Evolutionary conservation across 352 stramenopile species (phyloP).

Genomic region (Saprolegnia parasitica): DNA sequence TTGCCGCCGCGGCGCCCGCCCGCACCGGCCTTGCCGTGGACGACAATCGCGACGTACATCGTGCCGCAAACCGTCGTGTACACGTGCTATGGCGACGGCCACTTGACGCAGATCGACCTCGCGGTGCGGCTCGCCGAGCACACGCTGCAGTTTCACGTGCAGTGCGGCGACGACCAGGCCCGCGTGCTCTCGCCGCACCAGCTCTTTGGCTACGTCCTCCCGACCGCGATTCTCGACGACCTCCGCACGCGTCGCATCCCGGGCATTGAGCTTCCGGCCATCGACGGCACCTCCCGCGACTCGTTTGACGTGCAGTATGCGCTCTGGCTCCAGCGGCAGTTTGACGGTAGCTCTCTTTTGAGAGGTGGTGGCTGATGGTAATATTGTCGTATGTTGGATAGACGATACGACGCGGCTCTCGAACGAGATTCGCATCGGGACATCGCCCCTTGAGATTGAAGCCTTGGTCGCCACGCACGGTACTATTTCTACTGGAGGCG

Average conservation of each 20-base stretch:
- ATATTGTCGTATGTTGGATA: not conserved
- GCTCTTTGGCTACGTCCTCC: slow-evolving; percentile 74
- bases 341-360: slow-evolving; percentile 42
- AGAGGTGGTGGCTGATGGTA: not conserved
- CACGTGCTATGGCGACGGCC: slow-evolving; percentile 72
- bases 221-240: slow-evolving; percentile 51
- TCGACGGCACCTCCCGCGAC: slow-evolving; percentile 17
- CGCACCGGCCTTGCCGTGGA: not conserved
- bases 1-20: not conserved
- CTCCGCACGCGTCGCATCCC: slow-evolving; percentile 64
- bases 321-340: slow-evolving; percentile 80
- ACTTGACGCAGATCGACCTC: slow-evolving; percentile 80
- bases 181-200: slow-evolving; percentile 63
- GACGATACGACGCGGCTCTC: slow-evolving; percentile 50
- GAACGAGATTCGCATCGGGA: slow-evolving; percentile 28
- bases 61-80: slow-evolving; percentile 36
- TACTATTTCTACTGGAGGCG: too few relatives aligned
- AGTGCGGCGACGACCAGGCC: slow-evolving; percentile 41
- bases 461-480: slow-evolving; percentile 29
- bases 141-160: slow-evolving; percentile 73
- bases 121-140: slow-evolving; percentile 52
- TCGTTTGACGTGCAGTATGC: slow-evolving; percentile 84
- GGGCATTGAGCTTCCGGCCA: slow-evolving; percentile 21
- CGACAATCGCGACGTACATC: slow-evolving; percentile 8
- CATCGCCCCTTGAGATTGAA: slow-evolving; percentile 24